phyloP scores from a whole-genome alignment of 352 stramenopile species.

The Phytopythium cucurbitacearum region DNA sequence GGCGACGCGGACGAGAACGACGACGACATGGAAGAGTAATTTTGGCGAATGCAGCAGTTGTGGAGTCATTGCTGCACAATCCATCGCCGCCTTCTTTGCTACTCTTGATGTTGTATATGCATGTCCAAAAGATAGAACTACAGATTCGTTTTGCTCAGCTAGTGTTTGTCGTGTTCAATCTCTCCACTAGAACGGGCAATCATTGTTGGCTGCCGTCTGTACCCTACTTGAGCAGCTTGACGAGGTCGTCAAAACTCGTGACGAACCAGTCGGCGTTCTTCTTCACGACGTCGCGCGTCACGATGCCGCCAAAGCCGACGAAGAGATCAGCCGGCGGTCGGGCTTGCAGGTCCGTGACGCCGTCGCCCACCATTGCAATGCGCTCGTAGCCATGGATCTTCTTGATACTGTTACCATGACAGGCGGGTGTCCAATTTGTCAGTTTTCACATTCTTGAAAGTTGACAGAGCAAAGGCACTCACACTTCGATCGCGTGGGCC shows the following conservation, averaged over 20 bases:
- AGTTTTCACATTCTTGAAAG: not conserved
- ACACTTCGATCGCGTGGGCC: constrained; percentile 73
- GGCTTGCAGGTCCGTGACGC: constrained; percentile 97
- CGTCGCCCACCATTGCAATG: constrained; percentile 99
- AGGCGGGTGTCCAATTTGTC: not conserved
- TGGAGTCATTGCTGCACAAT: too few relatives aligned
- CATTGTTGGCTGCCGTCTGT: not conserved
- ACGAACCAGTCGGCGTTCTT: constrained; percentile 97
- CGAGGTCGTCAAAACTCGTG: constrained; percentile 92
- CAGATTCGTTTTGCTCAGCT: constrained; percentile 4
- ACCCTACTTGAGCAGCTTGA: constrained; percentile 34
- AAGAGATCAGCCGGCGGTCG: constrained; percentile 96
- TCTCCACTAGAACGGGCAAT: not conserved
- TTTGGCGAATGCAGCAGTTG: too few relatives aligned
- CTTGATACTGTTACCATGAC: constrained; percentile 78
- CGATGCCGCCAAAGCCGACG: constrained; percentile 97
- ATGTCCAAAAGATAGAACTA: constrained; percentile 8
- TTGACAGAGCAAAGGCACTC: not conserved
- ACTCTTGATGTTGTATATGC: not conserved
- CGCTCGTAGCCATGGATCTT: constrained; percentile 89
- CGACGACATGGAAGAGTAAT: constrained; percentile 50
- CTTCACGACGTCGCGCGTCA: constrained; percentile 91
- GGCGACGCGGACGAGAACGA: constrained; percentile 27
- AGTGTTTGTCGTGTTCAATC: constrained; percentile 12
- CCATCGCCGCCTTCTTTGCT: too few relatives aligned